Conservation (phyloP, 257 asterid genomes). For the Solanum phureja region DNA sequence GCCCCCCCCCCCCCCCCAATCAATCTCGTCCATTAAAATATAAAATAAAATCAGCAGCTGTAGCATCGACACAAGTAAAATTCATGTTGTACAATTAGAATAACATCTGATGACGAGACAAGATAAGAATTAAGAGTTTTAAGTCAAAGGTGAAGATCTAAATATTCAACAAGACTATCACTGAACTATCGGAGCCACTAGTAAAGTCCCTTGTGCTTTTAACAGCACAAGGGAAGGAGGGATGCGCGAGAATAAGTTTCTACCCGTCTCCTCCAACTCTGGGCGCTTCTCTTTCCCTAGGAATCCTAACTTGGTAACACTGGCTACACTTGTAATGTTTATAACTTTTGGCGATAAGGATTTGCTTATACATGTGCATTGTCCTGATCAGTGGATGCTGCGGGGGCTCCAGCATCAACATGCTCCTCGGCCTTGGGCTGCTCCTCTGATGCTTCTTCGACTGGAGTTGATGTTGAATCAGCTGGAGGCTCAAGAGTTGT, state of each 20-base stretch:
- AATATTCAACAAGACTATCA: neutral
- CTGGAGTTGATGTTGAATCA: conserved; percentile 8
- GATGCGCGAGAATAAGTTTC: neutral
- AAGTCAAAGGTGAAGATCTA: neutral
- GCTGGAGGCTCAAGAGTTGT: neutral
- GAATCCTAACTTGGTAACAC: neutral
- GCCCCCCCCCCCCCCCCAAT: no score
- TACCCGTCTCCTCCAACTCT: neutral
- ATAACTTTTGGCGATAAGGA: neutral
- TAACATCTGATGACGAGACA: neutral
- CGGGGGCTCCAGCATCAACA: neutral
- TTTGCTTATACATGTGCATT: neutral
- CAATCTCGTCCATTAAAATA: neutral
- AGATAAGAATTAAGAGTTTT: neutral
- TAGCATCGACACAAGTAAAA: neutral
- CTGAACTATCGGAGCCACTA: neutral
- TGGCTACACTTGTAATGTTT: neutral
- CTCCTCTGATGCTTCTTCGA: conserved; percentile 3
- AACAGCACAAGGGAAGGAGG: neutral
- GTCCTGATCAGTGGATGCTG: neutral
- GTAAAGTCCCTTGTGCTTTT: neutral
- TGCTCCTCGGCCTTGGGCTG: conserved; percentile 22
- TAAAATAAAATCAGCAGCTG: neutral
- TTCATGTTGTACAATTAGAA: neutral
- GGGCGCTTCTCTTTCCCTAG: neutral